Conservation (phyloP, 2,329 filamentous ascomycete genomes). For the Ophiognomonia clavigignenti-juglandacearum region DNA sequence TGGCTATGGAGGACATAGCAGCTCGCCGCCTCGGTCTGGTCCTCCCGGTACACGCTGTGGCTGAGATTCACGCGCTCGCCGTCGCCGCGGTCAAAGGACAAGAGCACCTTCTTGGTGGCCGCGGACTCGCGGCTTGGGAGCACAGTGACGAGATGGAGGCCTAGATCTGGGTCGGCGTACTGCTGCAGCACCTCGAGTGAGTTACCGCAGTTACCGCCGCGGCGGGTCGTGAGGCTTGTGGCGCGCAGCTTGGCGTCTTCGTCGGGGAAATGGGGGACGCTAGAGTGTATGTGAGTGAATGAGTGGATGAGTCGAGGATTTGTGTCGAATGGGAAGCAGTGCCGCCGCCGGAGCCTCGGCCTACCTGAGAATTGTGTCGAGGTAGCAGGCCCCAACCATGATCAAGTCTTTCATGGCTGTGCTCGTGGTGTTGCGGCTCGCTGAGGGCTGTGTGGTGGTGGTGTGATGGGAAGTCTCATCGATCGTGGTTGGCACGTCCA, state of each 20-base stretch:
- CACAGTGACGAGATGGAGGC: slow-evolving; percentile 41
- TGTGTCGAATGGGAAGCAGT: too few relatives aligned
- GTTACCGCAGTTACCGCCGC: slow-evolving; percentile 71
- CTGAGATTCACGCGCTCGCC: slow-evolving; percentile 39
- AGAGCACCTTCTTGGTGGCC: slow-evolving; percentile 45
- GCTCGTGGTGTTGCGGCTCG: not conserved
- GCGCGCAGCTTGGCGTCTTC: slow-evolving; percentile 73
- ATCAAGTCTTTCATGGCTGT: slow-evolving; percentile 52
- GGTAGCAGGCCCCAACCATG: slow-evolving; percentile 63
- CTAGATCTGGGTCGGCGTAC: slow-evolving; percentile 33
- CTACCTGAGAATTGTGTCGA: slow-evolving; percentile 66
- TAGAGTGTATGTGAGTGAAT: slow-evolving; percentile 27
- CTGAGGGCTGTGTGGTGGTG: not conserved
- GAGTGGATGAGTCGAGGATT: too few relatives aligned
- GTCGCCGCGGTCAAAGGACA: slow-evolving; percentile 54
- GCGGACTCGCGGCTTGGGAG: slow-evolving; percentile 50
- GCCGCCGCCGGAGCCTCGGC: too few relatives aligned
- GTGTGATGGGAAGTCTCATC: not conserved
- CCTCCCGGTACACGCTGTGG: slow-evolving; percentile 56
- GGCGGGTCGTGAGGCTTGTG: slow-evolving; percentile 49
- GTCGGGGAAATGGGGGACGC: slow-evolving; percentile 59
- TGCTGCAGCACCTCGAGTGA: slow-evolving; percentile 66
- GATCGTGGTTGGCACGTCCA: not conserved
- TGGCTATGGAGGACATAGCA: slow-evolving; percentile 65
- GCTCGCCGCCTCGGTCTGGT: slow-evolving; percentile 53